Percentiles rank a stretch among this genome's conserved stretches.
Evolutionary conservation across 1,284 basidiomycete genomes (phyloP).

Genomic region (Bondarzewia mesenterica): DNA sequence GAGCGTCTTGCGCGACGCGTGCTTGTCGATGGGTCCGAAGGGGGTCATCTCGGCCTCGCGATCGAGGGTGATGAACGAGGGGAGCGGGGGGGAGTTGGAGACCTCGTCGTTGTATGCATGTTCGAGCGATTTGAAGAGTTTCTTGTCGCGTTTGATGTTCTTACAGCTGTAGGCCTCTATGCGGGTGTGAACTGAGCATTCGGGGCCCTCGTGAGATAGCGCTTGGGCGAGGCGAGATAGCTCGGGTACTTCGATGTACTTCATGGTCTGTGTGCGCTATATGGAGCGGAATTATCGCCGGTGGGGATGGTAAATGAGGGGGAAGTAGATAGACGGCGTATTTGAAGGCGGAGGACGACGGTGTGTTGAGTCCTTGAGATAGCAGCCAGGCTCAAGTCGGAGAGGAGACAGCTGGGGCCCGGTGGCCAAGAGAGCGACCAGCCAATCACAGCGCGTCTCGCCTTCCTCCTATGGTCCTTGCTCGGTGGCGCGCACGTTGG

Average conservation of each 20-base stretch:
- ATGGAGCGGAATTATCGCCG: not conserved
- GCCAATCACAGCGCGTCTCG: not conserved
- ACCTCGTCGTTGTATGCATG: slow-evolving; percentile 75
- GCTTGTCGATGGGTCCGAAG: slow-evolving; percentile 71
- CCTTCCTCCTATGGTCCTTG: too few relatives aligned
- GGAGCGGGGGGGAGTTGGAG: slow-evolving; percentile 61
- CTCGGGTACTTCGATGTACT: slow-evolving; percentile 84
- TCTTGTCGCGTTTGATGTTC: slow-evolving; percentile 94
- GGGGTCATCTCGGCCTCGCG: slow-evolving; percentile 67
- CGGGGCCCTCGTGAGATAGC: slow-evolving; percentile 81
- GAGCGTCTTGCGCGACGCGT: slow-evolving; percentile 78
- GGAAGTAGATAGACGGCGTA: not conserved
- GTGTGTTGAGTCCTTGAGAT: not conserved
- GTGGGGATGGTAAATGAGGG: not conserved
- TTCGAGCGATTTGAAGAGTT: slow-evolving; percentile 90
- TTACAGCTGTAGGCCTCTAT: slow-evolving; percentile 99
- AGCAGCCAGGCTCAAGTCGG: too few relatives aligned
- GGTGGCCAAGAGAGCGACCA: too few relatives aligned
- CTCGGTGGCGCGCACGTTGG: not conserved
- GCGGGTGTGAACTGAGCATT: slow-evolving; percentile 86
- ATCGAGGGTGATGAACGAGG: slow-evolving; percentile 61
- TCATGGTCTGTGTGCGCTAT: slow-evolving; percentile 47
- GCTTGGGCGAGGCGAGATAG: slow-evolving; percentile 74
- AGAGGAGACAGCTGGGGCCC: too few relatives aligned
- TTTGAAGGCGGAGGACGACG: not conserved